Base-by-base conservation (phyloP, 2,329 filamentous ascomycete species). In the Microsporum canis region DNA sequence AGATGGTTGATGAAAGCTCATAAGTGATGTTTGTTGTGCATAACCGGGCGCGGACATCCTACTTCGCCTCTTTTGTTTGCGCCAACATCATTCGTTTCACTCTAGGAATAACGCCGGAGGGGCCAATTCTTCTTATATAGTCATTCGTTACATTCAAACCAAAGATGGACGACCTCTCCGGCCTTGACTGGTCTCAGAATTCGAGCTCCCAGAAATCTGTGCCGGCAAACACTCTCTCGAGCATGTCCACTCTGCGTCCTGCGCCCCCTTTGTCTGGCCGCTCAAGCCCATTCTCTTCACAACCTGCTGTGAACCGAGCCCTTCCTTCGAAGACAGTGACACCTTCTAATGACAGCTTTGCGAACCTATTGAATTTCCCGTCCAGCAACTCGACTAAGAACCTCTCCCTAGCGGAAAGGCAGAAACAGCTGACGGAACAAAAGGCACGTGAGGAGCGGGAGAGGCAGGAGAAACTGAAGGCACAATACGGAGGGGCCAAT, bases 361-460 rank as follows among this genome's bases (percentile, higher is more conserved):
- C 76, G 29, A 91, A 78, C 58, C 80, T 82, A 34, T 83, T 78
- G 62, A 92, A 88, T 63, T 86, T 88, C 63, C 68, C 66, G 36
- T 68, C 72, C 2, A 67, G 72, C 12, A 68, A 71, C 47, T 62
- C 76, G 60, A 82, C 81, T 34, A 87, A 85, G 72, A 94, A 88
- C 65, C 78, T 96, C 14, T 84, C 84, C 1, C 76, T 88, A 6
- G 76, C 82, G 60, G 84, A 87, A 68, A 81, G 84, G 59, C 85
- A 88, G 71, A 81, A 78, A 68, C 87, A 84, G 63, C 75, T 96
- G 66, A 83, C 88, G 65, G 89, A 95, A 73, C 86, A 90, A 73
- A 89, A 84, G 74, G 79, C 81, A 38, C 83, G 78, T 71, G 88
- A 92, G 71, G 88, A 91, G 63, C 87, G 86, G 62, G 87, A 91